Base-by-base conservation (phyloP, 495 filamentous ascomycete species). In the Friedmanniomyces simplex region DNA sequence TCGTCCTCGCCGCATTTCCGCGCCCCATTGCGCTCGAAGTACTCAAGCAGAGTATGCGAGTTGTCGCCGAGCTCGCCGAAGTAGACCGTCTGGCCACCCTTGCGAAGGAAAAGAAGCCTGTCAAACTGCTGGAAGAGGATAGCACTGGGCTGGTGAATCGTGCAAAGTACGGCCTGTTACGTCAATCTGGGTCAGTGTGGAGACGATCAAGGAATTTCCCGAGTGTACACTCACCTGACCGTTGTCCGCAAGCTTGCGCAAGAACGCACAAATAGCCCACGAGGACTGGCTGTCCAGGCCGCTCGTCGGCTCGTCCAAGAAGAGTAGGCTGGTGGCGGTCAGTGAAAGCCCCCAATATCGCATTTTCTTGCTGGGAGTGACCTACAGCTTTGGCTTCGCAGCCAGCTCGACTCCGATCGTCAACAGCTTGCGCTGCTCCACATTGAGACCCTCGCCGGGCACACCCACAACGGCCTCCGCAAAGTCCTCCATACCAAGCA, bases 81-180 rank as follows among this genome's bases (percentile, higher is more conserved):
- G 69, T 91, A 93, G 43, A 85, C 83, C 0, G 78, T 81, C 57
- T 82, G 81, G 6, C 88, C 87, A 1, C 86, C 87, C 0, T 72
- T 76, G 55, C 82, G 82, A 2, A 93, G 76, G 0, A 87, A 73
- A 0, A 91, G 70, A 0, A 93, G 69, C 2, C 77, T 77, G 63
- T 91, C 86, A 62, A 91, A 91, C 59, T 86, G 72, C 52, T 84
- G 77, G 60, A 91, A 89, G 8, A 91, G 71, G 21, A 84, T 68
- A 60, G 45, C 72, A 22, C 1, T 60, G 63, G 47, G 56, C 25
- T 26, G 64, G 63, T 32, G 70, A 57, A 20, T 71, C 24, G 34
- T 63, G 50, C 57, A 63, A 8, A 63, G 57, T 0, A 64, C 71
- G 65, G 50, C 56, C 43, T 43, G 28, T 3, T 4, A 43, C 3